Evolutionary conservation across 257 asterid genomes (phyloP).

Genomic region (Solanum boliviense): DNA sequence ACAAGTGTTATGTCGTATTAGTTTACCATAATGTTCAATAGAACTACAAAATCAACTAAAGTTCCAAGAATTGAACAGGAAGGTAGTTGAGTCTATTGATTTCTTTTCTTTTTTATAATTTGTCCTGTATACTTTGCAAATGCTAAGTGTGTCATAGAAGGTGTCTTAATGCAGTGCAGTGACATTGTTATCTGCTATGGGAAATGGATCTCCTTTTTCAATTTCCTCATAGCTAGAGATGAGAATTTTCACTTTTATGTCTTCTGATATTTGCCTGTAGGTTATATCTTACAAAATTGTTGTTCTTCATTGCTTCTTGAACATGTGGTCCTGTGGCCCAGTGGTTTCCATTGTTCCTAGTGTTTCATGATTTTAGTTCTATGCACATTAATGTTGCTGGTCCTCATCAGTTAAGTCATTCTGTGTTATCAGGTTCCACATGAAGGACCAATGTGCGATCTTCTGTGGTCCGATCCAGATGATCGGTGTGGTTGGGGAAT

Average conservation of each 20-base stretch:
- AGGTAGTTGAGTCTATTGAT: background rate
- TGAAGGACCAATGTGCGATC: conserved; percentile 99
- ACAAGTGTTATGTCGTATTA: background rate
- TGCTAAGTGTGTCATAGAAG: background rate
- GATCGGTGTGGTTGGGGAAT: conserved; percentile 99
- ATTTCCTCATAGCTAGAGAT: background rate
- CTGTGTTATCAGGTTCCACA: conserved; percentile 70
- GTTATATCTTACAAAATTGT: background rate
- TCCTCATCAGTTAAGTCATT: background rate
- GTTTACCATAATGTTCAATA: background rate
- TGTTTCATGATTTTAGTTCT: background rate
- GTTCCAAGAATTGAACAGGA: background rate
- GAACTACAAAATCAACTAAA: background rate
- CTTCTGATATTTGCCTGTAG: background rate
- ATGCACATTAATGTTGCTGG: background rate
- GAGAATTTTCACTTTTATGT: background rate
- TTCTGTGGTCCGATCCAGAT: conserved; percentile 97
- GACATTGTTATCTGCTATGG: background rate
- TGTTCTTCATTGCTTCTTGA: background rate
- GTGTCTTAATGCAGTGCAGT: background rate
- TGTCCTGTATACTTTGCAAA: background rate
- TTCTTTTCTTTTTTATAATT: background rate
- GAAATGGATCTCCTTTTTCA: background rate
- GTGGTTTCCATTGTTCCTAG: background rate
- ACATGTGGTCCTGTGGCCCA: background rate